Evolutionary conservation across 2,329 filamentous ascomycete species (phyloP), one percentile per base, ranked within the genome.

Genomic region (Fusarium stilboides): DNA sequence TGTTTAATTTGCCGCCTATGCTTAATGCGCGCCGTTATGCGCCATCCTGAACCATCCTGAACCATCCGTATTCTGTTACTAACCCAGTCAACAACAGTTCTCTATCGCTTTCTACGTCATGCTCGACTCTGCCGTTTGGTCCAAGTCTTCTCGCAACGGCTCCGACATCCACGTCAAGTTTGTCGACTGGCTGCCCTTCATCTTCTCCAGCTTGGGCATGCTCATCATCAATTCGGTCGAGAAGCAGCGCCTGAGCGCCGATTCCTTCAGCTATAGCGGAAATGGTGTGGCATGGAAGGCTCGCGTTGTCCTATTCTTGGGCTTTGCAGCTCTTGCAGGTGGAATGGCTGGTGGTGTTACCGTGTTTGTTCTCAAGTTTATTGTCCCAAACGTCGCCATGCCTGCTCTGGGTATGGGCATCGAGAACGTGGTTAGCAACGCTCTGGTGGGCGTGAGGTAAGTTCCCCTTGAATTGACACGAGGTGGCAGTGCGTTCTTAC

Each of bases 221-320:
- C 84, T 91, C 61, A 91, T 91, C 78, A 91, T 91, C 83, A 91
- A 91, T 83, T 88, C 85, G 71, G 88, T 91, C 68, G 88, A 91
- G 81, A 91, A 91, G 80, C 82, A 88, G 62, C 86, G 89, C 54
- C 83, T 91, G 66, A 87, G 87, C 72, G 84, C 86, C 73, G 88
- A 92, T 80, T 86, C 83, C 57, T 89, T 89, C 78, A 86, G 84
- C 67, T 90, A 91, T 79, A 85, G 84, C 62, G 88, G 89, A 47
- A 85, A 82, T 49, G 87, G 87, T 14, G 89, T 92, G 28, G 89
- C 89, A 12, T 91, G 89, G 88, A 89, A 91, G 83, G 89, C 89
- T 20, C 85, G 89, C 63, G 87, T 91, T 28, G 89, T 91, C 43
- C 82, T 92, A 43, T 91, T 91, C 78, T 79, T 91, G 7, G 89